These are phyloP conservation scores for Favolaschia claudopus DNA, from an alignment of 768 basidiomycete genomes.

Conservation along the genomic window DNA sequence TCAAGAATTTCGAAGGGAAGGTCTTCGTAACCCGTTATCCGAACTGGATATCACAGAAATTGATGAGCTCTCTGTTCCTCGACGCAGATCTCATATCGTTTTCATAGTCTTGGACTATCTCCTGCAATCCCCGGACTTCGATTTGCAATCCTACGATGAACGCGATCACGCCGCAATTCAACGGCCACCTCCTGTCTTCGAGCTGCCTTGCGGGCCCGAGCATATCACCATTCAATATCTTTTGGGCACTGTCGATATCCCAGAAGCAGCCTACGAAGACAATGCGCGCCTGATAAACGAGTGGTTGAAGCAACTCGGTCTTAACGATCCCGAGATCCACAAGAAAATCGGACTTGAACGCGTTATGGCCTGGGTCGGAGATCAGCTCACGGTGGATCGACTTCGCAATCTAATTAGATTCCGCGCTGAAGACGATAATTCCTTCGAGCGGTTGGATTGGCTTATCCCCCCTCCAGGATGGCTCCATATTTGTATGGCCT, in stretches of 20 bases:
- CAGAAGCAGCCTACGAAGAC: conserved; percentile 49
- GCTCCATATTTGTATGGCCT: conserved; percentile 52
- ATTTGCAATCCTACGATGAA: conserved; percentile 33
- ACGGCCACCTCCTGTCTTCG: conserved; percentile 27
- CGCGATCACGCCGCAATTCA: conserved; percentile 21
- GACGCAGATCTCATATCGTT: conserved; percentile 12
- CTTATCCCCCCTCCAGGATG: conserved; percentile 43
- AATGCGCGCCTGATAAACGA: conserved; percentile 37
- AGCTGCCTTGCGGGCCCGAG: conserved; percentile 36
- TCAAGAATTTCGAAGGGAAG: conserved; percentile 24
- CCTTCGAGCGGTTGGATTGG: conserved; percentile 46
- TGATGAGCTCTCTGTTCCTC: conserved; percentile 11
- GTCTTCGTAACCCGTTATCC: conserved; percentile 31
- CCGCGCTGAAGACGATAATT: conserved; percentile 44
- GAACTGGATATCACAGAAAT: conserved; percentile 30
- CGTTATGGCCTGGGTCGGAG: conserved; percentile 42
- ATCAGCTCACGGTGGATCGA: conserved; percentile 44
- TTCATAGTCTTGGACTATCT: conserved; percentile 37
- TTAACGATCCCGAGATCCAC: conserved; percentile 27
- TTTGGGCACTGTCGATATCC: conserved; percentile 41
- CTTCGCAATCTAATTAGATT: conserved; percentile 45
- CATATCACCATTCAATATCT: conserved; percentile 42
- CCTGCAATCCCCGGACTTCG: conserved; percentile 35
- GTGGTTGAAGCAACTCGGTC: conserved; percentile 39
- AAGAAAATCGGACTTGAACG: conserved; percentile 26